Base-by-base conservation (phyloP, 805 yeast species). In the Metschnikowia lunata region DNA sequence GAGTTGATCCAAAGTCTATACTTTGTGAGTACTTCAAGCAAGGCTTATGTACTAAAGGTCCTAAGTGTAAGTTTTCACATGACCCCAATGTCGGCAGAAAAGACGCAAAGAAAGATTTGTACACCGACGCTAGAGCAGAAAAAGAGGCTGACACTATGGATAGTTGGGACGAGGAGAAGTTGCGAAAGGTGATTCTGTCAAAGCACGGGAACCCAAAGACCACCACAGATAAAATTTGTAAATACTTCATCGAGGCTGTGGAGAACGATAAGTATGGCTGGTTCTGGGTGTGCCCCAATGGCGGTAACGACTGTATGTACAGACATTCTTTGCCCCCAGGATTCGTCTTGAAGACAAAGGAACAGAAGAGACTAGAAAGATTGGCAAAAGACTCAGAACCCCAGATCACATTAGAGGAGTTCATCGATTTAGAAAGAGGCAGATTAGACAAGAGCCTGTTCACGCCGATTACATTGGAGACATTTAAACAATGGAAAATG, bases 261-360 rank as follows among this genome's bases (percentile, higher is more conserved):
- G 99, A 93, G 62, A 88, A 89, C 60, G 93, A 91, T 46, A 91
- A 91, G 62, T 93, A 93, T 63, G 99, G 99, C 60, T 93, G 99
- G 99, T 90, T 93, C 68, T 93, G 99, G 99, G 75, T 78, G 15
- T 93, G 99, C 72, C 99, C 99, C 26, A 88, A 88, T 56, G 90
- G 91, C 34, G 97, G 96, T 53, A 80, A 85, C 49, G 84, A 80
- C 48, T 93, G 99, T 79, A 91, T 84, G 73, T 93, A 93, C 72
- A 83, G 80, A 66, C 99, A 93, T 67, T 85, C 97, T 8, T 75
- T 93, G 60, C 99, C 99, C 34, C 90, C 95, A 37, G 99, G 99
- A 1, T 95, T 89, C 66, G 95, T 88, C 46, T 78, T 93, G 69
- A 93, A 93, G 75, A 95, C 99, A 31, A 91, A 90, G 68, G 99